phyloP scores from a whole-genome alignment of 2,329 filamentous ascomycete species.

The Pseudogymnoascus sp. region DNA sequence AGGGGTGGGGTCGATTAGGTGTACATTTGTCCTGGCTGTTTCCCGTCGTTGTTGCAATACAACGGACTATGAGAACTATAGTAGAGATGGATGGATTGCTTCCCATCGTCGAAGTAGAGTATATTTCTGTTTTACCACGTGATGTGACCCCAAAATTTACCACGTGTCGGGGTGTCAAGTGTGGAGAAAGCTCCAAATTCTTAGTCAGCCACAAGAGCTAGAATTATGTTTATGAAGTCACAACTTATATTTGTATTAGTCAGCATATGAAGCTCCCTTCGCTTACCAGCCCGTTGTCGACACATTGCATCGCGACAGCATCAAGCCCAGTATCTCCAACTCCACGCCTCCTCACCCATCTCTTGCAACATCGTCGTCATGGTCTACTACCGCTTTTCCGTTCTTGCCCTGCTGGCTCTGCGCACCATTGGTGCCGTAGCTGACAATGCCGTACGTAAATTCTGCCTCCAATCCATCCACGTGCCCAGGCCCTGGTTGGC shows the following conservation, averaged over 20 bases:
- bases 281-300: background rate
- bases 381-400: constrained; percentile 66
- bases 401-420: constrained; percentile 64
- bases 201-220: background rate
- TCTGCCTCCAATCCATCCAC: constrained; percentile 23
- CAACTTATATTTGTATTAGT: background rate
- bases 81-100: no score
- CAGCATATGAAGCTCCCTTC: background rate
- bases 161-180: background rate
- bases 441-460: constrained; percentile 49
- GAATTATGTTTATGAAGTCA: background rate
- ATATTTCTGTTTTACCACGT: background rate
- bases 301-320: background rate
- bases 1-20: no score
- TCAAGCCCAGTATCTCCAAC: background rate
- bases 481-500: constrained; percentile 11
- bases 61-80: no score
- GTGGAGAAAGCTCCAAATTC: background rate
- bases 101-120: no score
- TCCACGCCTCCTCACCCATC: background rate
- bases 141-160: background rate
- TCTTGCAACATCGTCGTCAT: constrained; percentile 37
- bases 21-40: no score
- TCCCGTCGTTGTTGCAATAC: no score
- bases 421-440: constrained; percentile 59